These are phyloP conservation scores for Aureobasidium lini DNA, from an alignment of 2,329 filamentous ascomycete genomes.

Conservation along the genomic window DNA sequence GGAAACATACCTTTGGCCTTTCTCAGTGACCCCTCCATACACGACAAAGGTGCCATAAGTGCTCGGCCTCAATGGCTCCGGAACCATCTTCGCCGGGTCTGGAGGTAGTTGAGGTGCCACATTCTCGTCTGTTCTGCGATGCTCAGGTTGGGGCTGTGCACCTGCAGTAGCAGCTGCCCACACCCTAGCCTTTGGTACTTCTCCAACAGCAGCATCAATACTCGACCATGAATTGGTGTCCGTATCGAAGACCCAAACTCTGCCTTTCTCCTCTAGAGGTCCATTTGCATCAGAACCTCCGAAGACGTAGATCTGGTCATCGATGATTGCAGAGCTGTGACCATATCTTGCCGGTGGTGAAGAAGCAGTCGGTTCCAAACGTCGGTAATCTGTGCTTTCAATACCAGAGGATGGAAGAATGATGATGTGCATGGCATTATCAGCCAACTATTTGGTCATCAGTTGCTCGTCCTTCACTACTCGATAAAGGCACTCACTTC, in stretches of 20 bases:
- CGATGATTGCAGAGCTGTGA: conserved; percentile 37
- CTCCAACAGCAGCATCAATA: conserved; percentile 28
- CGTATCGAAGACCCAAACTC: conserved; percentile 40
- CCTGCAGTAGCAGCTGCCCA: conserved; percentile 32
- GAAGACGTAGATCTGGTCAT: conserved; percentile 39
- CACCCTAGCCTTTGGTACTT: conserved; percentile 23
- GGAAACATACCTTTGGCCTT: conserved; percentile 17
- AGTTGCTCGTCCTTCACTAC: background rate
- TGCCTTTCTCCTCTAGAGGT: conserved; percentile 27
- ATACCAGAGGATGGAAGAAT: conserved; percentile 42
- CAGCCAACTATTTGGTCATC: conserved; percentile 25
- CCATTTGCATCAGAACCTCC: conserved; percentile 28
- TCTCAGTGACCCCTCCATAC: conserved; percentile 37
- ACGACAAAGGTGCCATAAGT: conserved; percentile 46
- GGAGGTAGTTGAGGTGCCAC: conserved; percentile 31
- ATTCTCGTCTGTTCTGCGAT: conserved; percentile 20
- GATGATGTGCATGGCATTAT: conserved; percentile 46
- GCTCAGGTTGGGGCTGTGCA: conserved; percentile 33
- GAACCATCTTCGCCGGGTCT: conserved; percentile 34
- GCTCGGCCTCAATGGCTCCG: conserved; percentile 32
- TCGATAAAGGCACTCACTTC: background rate
- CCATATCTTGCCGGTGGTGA: conserved; percentile 34
- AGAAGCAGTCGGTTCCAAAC: conserved; percentile 27
- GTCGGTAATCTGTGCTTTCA: conserved; percentile 35
- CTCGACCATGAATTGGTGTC: conserved; percentile 33